phyloP scores from a whole-genome alignment of 1,284 basidiomycete genomes.

The Apiotrichum siamense region DNA sequence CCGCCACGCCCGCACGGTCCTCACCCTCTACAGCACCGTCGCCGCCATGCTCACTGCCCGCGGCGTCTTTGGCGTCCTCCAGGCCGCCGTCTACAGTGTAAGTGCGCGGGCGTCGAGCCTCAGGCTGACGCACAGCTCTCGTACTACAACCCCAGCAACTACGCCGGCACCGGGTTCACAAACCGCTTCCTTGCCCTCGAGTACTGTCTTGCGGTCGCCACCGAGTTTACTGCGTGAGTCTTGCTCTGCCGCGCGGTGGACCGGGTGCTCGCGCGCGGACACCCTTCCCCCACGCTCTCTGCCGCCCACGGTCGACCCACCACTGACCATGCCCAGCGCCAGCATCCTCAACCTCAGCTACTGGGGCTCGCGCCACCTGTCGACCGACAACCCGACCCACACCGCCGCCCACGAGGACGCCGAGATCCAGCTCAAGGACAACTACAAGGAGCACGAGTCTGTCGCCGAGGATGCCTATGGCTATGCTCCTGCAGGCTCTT shows the following conservation, averaged over 20 bases:
- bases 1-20: neutral
- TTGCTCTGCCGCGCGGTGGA: neutral
- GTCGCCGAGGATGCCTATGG: neutral
- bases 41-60: conserved; percentile 20
- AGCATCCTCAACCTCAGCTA: neutral
- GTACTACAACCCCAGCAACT: conserved; percentile 20
- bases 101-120: neutral
- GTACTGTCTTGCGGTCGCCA: conserved; percentile 13
- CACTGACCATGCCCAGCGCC: neutral
- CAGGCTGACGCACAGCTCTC: conserved; percentile 10
- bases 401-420: neutral
- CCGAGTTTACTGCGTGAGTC: conserved; percentile 17
- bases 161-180: conserved; percentile 11
- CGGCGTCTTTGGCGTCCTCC: conserved; percentile 30
- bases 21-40: conserved; percentile 15
- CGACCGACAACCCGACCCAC: neutral
- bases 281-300: neutral
- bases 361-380: neutral
- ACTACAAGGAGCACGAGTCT: neutral
- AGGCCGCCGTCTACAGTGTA: conserved; percentile 10
- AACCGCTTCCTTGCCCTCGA: conserved; percentile 14
- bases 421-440: conserved; percentile 4
- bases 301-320: neutral
- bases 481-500: too few species aligned
- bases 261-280: neutral